These are phyloP conservation scores for Cryptosporidium ubiquitum DNA, from an alignment of 169 alveolate genomes.

Conservation along the genomic window DNA sequence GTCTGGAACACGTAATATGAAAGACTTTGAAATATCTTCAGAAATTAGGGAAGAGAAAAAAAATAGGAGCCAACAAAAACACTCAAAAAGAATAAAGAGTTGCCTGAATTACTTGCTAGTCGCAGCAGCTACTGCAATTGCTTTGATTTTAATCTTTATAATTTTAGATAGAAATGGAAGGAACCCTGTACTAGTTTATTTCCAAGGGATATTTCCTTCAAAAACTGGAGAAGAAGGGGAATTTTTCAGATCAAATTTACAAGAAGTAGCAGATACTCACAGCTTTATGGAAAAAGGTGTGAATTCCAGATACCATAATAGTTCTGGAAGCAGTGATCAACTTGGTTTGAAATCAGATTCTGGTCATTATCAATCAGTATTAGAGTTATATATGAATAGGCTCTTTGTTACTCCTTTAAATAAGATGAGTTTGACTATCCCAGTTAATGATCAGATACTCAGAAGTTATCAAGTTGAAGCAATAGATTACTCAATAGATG, in stretches of 20 bases:
- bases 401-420: constrained; percentile 42
- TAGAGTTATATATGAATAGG: constrained; percentile 27
- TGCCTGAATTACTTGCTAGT: constrained; percentile 2
- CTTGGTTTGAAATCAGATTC: not conserved
- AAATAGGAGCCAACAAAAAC: not conserved
- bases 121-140: constrained; percentile 1
- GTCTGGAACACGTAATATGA: constrained; percentile 8
- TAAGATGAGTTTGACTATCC: constrained; percentile 51
- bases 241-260: not conserved
- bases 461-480: constrained; percentile 69
- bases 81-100: not conserved
- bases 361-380: constrained; percentile 32
- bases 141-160: constrained; percentile 6
- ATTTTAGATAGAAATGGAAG: not conserved
- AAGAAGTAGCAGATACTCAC: not conserved
- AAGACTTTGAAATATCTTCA: not conserved
- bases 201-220: constrained; percentile 32
- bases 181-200: constrained; percentile 19
- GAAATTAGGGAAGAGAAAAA: not conserved
- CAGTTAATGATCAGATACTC: constrained; percentile 18
- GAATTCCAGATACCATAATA: not conserved
- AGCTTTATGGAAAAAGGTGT: constrained; percentile 11
- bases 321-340: not conserved
- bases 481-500: constrained; percentile 14
- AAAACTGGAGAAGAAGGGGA: not conserved